These are phyloP conservation scores for Russula dissimulans DNA, from an alignment of 768 basidiomycete genomes.

Conservation along the genomic window DNA sequence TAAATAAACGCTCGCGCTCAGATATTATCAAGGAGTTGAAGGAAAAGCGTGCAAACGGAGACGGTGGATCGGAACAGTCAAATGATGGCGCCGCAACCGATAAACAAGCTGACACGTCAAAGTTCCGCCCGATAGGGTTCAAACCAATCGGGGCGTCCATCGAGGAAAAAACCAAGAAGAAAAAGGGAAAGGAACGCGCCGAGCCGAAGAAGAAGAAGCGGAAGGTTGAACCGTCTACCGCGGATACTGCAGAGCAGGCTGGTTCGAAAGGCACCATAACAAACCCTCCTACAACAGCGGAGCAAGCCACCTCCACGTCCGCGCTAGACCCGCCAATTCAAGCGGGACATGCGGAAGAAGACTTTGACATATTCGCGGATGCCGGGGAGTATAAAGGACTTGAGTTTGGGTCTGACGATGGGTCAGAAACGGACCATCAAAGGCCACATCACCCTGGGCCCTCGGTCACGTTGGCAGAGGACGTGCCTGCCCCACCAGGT, in stretches of 20 bases:
- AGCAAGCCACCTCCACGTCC: slow-evolving; percentile 3
- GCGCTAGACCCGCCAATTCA: slow-evolving; percentile 24
- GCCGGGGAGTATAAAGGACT: slow-evolving; percentile 77
- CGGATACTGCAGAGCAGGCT: slow-evolving; percentile 18
- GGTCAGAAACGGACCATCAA: background rate
- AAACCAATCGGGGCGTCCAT: slow-evolving; percentile 44
- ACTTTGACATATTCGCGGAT: slow-evolving; percentile 82
- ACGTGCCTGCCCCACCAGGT: background rate
- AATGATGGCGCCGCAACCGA: slow-evolving; percentile 27
- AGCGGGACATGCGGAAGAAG: slow-evolving; percentile 42
- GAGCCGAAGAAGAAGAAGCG: slow-evolving; percentile 53
- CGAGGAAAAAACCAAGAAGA: slow-evolving; percentile 38
- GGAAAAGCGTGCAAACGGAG: slow-evolving; percentile 36
- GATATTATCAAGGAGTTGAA: slow-evolving; percentile 70
- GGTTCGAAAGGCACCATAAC: background rate
- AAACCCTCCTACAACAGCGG: slow-evolving; percentile 5
- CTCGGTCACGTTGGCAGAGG: background rate
- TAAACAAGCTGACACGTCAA: slow-evolving; percentile 29
- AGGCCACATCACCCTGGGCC: background rate
- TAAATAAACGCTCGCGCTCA: slow-evolving; percentile 68
- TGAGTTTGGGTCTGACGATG: slow-evolving; percentile 36
- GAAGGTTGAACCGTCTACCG: slow-evolving; percentile 32
- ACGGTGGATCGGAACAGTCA: slow-evolving; percentile 10
- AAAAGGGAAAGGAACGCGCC: slow-evolving; percentile 36
- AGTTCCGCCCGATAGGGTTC: slow-evolving; percentile 51